A percentile compares a stretch with the other conserved stretches of the same genome.
phyloP scores from a whole-genome alignment of 495 filamentous ascomycete species.

The Lineolata rhizophorae region DNA sequence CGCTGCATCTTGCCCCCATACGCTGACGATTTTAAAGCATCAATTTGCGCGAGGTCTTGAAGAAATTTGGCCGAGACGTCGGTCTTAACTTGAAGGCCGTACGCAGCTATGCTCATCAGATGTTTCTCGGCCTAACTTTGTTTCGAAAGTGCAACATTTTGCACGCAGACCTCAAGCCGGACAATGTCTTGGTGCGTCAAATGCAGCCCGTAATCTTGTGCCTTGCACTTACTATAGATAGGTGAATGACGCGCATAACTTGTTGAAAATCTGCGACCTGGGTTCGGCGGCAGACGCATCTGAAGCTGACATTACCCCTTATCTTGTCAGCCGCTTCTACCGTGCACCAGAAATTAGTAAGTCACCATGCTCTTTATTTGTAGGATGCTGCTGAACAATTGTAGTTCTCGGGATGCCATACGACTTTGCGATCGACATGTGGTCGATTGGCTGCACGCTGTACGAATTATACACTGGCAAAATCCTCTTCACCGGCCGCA shows the following conservation, averaged over 20 bases:
- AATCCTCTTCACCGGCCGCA: constrained; percentile 82
- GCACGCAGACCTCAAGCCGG: constrained; percentile 90
- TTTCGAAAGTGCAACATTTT: constrained; percentile 81
- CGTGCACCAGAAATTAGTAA: constrained; percentile 75
- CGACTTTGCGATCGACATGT: constrained; percentile 87
- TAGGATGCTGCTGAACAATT: background rate
- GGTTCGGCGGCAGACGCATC: constrained; percentile 79
- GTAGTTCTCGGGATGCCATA: constrained; percentile 75
- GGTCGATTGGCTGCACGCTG: constrained; percentile 91
- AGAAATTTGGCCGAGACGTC: constrained; percentile 86
- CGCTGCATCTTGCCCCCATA: background rate
- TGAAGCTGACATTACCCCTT: constrained; percentile 80
- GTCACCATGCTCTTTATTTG: constrained; percentile 6
- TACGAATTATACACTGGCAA: constrained; percentile 96
- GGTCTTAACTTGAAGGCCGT: constrained; percentile 77
- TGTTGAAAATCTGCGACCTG: constrained; percentile 87
- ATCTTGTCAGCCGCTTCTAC: constrained; percentile 92
- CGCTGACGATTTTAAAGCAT: constrained; percentile 28
- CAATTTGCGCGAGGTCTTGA: constrained; percentile 86
- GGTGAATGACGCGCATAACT: constrained; percentile 57
- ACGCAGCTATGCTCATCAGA: constrained; percentile 75
- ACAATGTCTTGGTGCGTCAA: constrained; percentile 88
- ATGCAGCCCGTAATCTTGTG: constrained; percentile 6
- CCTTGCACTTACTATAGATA: too few relatives aligned
- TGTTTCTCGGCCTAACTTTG: constrained; percentile 69